These are phyloP conservation scores for Holtermannia corniformis DNA, from an alignment of 768 basidiomycete genomes.

Conservation along the genomic window DNA sequence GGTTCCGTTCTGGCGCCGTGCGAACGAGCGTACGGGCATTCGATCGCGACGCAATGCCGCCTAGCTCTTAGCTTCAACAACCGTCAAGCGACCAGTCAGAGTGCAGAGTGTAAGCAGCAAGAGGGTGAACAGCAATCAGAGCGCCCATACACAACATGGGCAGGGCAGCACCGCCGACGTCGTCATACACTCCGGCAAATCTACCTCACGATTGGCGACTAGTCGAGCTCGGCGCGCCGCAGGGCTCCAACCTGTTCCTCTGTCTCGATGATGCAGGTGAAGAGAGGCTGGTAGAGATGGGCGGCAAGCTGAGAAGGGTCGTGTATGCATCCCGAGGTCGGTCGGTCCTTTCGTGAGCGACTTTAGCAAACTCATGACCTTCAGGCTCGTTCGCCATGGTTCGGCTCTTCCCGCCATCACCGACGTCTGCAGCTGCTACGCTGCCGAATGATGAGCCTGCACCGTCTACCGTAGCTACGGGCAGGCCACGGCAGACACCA, in stretches of 20 bases:
- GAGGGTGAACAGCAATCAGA: too few relatives aligned
- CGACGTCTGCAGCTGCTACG: neutral
- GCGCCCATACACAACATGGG: too few relatives aligned
- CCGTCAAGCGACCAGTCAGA: too few relatives aligned
- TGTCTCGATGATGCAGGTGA: constrained; percentile 12
- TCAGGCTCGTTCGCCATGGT: constrained; percentile 24
- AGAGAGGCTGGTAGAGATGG: constrained; percentile 23
- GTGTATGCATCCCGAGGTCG: constrained; percentile 14
- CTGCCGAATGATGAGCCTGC: neutral
- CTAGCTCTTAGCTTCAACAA: too few relatives aligned
- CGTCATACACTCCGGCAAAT: neutral
- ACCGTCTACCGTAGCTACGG: neutral
- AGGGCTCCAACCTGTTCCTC: constrained; percentile 23
- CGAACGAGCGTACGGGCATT: too few relatives aligned
- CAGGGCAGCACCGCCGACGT: neutral
- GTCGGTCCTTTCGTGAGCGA: constrained; percentile 1
- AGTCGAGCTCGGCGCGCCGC: constrained; percentile 15
- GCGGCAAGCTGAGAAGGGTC: constrained; percentile 12
- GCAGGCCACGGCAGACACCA: neutral
- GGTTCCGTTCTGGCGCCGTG: too few relatives aligned
- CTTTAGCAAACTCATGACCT: too few relatives aligned
- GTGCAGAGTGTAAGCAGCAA: too few relatives aligned
- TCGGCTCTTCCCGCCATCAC: constrained; percentile 13
- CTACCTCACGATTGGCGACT: constrained; percentile 18
- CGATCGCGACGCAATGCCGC: too few relatives aligned